Evolutionary conservation across 2,329 filamentous ascomycete genomes (phyloP).

Genomic region (Teratosphaeria pseudoeucalypti): DNA sequence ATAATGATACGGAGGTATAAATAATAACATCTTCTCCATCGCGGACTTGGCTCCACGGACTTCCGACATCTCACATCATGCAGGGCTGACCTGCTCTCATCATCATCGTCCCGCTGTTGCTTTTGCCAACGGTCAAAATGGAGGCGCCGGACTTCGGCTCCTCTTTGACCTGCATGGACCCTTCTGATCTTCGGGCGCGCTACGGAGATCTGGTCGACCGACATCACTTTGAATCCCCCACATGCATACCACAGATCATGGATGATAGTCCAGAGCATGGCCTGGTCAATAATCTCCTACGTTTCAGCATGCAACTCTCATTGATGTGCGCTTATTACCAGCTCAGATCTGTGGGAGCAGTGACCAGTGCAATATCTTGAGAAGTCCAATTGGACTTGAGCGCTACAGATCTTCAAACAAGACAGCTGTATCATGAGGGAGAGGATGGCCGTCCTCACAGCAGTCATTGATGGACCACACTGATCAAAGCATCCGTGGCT

Average conservation of each 20-base stretch:
- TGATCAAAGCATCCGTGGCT: not conserved
- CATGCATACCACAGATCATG: not conserved
- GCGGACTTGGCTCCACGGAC: not conserved
- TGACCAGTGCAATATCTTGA: not conserved
- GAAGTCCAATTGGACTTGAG: not conserved
- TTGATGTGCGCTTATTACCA: not conserved
- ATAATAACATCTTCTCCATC: not conserved
- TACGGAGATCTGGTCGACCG: constrained; percentile 1
- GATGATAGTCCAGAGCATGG: not conserved
- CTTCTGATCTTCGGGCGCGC: not conserved
- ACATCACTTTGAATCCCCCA: not conserved
- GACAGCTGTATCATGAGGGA: not conserved
- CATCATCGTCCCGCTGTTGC: not conserved
- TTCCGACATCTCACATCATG: not conserved
- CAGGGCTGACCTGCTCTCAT: not conserved
- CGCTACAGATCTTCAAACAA: not conserved
- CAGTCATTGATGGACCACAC: not conserved
- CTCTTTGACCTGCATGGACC: constrained; percentile 1
- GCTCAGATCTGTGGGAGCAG: not conserved
- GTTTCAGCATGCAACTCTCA: not conserved
- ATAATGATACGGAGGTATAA: too few species aligned
- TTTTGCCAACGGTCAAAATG: not conserved
- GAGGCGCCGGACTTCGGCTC: constrained; percentile 2
- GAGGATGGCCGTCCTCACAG: not conserved
- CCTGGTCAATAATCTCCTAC: not conserved